Conservation (phyloP, 148 eudicot species). For the Diospyros kaki region DNA sequence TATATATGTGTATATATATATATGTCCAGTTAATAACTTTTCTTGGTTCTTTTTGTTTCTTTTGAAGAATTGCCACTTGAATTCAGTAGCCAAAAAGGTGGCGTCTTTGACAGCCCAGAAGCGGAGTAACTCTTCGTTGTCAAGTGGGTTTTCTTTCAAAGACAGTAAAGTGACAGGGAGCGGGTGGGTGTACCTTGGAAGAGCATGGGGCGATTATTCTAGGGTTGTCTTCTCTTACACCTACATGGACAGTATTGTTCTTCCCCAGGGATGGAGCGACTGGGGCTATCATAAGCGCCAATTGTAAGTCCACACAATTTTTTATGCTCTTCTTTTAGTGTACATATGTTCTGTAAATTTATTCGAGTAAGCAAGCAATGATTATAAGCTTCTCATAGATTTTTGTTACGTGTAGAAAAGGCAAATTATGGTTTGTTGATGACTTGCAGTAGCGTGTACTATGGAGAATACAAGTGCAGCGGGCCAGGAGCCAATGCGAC, state of each 20-base stretch:
- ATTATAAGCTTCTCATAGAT: too few species aligned
- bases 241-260: constrained; percentile 48
- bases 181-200: constrained; percentile 54
- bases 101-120: constrained; percentile 64
- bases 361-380: too few species aligned
- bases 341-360: too few species aligned
- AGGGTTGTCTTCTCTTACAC: constrained; percentile 65
- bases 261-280: constrained; percentile 63
- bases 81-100: constrained; percentile 51
- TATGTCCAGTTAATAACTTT: neutral
- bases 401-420: too few species aligned
- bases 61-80: constrained; percentile 45
- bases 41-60: neutral
- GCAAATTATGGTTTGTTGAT: neutral
- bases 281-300: constrained; percentile 45
- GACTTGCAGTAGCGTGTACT: constrained; percentile 44
- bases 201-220: constrained; percentile 73
- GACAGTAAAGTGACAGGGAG: constrained; percentile 46
- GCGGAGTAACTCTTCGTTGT: constrained; percentile 30
- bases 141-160: constrained; percentile 68
- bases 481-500: constrained; percentile 59
- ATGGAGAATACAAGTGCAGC: constrained; percentile 71
- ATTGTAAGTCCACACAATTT: constrained; percentile 19
- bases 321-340: neutral
- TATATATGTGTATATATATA: neutral